Base-by-base conservation (phyloP, 106 monocot genomes). In the Cymbidium sinense region DNA sequence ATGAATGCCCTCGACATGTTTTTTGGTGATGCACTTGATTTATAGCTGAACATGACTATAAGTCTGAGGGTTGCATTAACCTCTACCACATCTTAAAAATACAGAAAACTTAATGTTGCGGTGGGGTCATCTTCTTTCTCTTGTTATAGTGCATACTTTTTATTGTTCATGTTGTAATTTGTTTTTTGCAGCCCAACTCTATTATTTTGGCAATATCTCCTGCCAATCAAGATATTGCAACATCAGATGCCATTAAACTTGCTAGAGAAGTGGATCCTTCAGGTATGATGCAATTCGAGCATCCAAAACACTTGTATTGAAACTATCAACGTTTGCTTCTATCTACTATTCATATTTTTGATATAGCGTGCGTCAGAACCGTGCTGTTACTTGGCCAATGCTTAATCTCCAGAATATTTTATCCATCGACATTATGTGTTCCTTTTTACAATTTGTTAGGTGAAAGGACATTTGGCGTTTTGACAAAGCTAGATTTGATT, bases 211-310 rank as follows among this genome's bases (percentile, higher is more conserved):
- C 88, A 47, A 88, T 88, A 51, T 79, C 88, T 61, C 88, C 88
- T 80, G 88, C 88, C 29, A 88, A 88, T 85, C 88, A 88, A 88
- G 88, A 88, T 79, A 88, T 88, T 70, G 88, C 88, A 23, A 88
- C 88, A 64, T 88, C 88, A 44, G 88, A 88, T 85, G 85, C 88
- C 19, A 88, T 88, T 44, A 88, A 88, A 78, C 85, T 88, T 64
- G 88, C 88, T 75, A 85, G 88, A 47, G 85, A 88, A 79, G 88
- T 88, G 70, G 88, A 88, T 78, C 83, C 85, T 72, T 77, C 88
- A 74, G 85, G 88, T 88, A 75, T 52, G 62, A 33, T 78, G 23
- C 62, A 82, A 78, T n/a, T 36, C 4, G 7, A 35, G 76, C 44
- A 74, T 74, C 27, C 8, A 27, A 27, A 28, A 12, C 37, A 37